Evolutionary conservation across 305 asterid species (phyloP), one percentile per base, ranked within the genome.

Genomic region (Nicotiana rustica): DNA sequence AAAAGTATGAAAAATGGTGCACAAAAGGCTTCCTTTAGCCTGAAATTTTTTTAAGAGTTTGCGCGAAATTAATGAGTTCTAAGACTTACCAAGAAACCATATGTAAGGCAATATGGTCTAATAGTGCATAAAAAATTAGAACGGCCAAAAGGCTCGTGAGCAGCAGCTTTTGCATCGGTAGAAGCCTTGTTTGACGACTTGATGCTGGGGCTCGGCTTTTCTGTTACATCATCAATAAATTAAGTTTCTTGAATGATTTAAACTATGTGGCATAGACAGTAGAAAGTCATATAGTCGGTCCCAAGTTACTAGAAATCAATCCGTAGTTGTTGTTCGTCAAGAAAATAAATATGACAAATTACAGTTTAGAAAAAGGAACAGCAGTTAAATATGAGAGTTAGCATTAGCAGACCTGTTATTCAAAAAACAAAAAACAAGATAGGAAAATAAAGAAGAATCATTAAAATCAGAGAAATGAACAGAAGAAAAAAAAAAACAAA

Each of bases 41-140:
- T 19, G 38, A 71, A 44, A 7, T 25, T 73, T 47, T 6, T 7
- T 49, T 41, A 73, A 73, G 41, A 25, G 64, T 49, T 21, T 0
- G 6, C 0, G 4, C 7, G 65, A 75, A 29, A 25, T 47, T 21
- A 56, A 47, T 2, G 65, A 52, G 80, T 7, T 52, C 29, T 52
- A 7, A 75, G 65, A 75, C 80, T 52, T 75, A 75, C 80, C 64
- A 75, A 52, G 65, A 3, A 52, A 52, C 80, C 80, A 75, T 52
- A 25, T 75, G 29, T 7, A 52, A 75, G 38, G 80, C 17, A 29
- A 75, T 33, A 75, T 29, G 80, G 1, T 10, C 14, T 29, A 75
- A 75, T 52, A 75, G 38, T 52, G 80, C 44, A 75, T 52, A 4
- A 38, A 75, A 75, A 25, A 15, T 1, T 0, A 64, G 47, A 49